Evolutionary conservation across 192 early-diverging fungal species (phyloP), one percentile per base, ranked within the genome.

Genomic region (Chytriomyces sp.): DNA sequence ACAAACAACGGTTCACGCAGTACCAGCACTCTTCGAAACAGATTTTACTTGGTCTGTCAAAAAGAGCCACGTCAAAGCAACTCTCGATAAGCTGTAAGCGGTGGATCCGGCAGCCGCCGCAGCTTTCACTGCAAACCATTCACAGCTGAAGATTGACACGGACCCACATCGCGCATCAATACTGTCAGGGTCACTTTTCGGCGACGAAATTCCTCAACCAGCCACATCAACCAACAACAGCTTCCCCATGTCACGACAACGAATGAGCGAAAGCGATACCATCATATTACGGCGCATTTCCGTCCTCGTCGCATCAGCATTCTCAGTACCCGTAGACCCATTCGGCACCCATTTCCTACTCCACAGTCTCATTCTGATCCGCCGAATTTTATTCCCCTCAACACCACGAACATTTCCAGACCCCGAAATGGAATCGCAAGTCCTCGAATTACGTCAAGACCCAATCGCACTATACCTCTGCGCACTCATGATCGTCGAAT

Each of bases 261-360:
- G 5, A 57, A 57, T 57, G 53, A 57, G 16, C 20, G 53, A 57
- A 13, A 13, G 20, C 16, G 53, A 57, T 1, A n/a, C 8, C 44
- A 20, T 68, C 44, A 48, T 68, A 13, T 45, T 68, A 11, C 67
- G 67, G 9, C 26, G 67, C 3, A 24, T 68, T 43, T 68, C 67
- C 3, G 46, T 68, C 46, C 67, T 68, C 5, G 67, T 68, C 18
- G 67, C 67, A 11, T 46, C 43, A 9, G 67, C 67, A 11, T 68
- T 68, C 8, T 18, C 43, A 3, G 67, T 44, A 45, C 43, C 67
- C 18, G 67, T 68, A 3, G 67, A 68, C 44, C 67, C 67, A 9
- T 68, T 68, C 46, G 67, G 67, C 43, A 68, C 67, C 1, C 67
- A 68, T 24, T 68, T 68, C 46, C 47, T 68, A 1, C 46, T 68